Evolutionary conservation across 1,139 yeast genomes (phyloP).

Genomic region (Yamadazyma atlantica): DNA sequence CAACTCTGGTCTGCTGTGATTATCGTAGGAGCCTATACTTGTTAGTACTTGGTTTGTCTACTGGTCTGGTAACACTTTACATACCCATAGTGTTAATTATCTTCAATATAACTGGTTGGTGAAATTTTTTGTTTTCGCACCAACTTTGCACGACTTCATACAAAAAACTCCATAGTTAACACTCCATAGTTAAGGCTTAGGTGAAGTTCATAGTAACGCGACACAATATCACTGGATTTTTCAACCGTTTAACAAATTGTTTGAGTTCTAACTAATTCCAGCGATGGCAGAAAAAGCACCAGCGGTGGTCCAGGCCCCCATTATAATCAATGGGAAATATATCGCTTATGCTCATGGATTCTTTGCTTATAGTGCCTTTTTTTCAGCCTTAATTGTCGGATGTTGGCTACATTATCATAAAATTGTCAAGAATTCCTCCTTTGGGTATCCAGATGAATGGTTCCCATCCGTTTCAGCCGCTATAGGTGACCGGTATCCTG

Average conservation of each 20-base stretch:
- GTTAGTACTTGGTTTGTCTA: conserved; percentile 9
- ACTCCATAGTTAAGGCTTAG: too few species aligned
- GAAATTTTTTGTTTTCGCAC: conserved; percentile 3
- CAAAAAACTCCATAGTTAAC: too few species aligned
- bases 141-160: too few species aligned
- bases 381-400: conserved; percentile 74
- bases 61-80: neutral
- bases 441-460: conserved; percentile 97
- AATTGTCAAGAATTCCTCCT: conserved; percentile 82
- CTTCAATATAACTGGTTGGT: conserved; percentile 13
- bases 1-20: conserved; percentile 67
- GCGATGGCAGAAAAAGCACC: neutral
- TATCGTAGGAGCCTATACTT: conserved; percentile 36
- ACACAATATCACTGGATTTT: too few species aligned
- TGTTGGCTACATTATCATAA: conserved; percentile 75
- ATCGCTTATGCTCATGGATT: conserved; percentile 71
- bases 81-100: conserved; percentile 12
- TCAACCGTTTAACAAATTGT: too few species aligned
- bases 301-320: neutral
- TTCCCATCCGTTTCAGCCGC: conserved; percentile 97
- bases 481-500: conserved; percentile 96
- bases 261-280: too few species aligned
- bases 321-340: conserved; percentile 53
- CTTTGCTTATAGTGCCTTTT: conserved; percentile 70
- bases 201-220: too few species aligned